phyloP scores from a whole-genome alignment of 2,329 filamentous ascomycete genomes.

The Calonectria crousiana region DNA sequence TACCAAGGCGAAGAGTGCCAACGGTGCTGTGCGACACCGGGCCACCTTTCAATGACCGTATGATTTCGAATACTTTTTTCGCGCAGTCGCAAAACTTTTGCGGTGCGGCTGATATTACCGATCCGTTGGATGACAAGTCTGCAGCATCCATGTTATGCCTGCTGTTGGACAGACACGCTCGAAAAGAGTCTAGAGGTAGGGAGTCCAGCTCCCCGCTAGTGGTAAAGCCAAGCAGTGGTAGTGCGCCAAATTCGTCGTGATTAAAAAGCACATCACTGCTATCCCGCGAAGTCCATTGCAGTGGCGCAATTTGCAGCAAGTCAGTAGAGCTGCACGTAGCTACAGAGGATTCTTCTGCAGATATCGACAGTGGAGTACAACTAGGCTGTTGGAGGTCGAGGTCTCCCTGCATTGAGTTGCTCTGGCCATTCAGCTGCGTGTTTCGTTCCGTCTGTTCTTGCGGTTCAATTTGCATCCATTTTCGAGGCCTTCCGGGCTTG shows the following conservation, averaged over 20 bases:
- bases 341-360: not conserved
- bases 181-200: not conserved
- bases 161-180: not conserved
- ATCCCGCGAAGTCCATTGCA: not conserved
- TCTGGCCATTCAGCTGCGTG: not conserved
- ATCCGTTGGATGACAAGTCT: not conserved
- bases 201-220: not conserved
- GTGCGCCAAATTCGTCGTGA: not conserved
- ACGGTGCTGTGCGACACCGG: not conserved
- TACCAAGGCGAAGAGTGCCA: not conserved
- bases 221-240: not conserved
- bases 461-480: not conserved
- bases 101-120: not conserved
- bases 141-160: not conserved
- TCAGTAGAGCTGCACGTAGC: not conserved
- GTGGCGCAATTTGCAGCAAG: not conserved
- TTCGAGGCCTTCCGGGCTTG: not conserved
- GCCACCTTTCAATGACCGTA: not conserved
- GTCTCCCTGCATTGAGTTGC: not conserved
- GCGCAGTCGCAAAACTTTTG: not conserved
- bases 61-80: not conserved
- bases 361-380: not conserved
- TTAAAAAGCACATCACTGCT: not conserved
- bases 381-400: not conserved
- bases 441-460: not conserved